Percentiles rank a stretch among this genome's conserved stretches.
These are phyloP conservation scores for Alternaria sp. DNA, from an alignment of 2,329 filamentous ascomycete genomes.

Conservation along the genomic window DNA sequence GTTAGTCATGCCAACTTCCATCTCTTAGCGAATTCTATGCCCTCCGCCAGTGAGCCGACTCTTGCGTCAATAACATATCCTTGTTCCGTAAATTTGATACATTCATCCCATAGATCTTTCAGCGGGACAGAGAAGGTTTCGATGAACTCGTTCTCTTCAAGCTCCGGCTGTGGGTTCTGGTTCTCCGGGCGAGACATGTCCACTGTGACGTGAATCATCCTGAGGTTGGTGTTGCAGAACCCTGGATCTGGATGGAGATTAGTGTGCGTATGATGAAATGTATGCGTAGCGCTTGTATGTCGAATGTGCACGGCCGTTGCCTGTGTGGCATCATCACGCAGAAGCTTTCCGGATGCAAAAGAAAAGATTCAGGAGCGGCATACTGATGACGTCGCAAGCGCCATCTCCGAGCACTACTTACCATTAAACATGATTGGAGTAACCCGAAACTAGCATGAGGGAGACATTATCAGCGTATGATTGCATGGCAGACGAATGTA, in stretches of 20 bases:
- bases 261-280: neutral
- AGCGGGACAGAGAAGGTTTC: conserved; percentile 76
- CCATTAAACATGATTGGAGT: conserved; percentile 54
- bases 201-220: conserved; percentile 75
- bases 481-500: neutral
- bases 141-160: conserved; percentile 84
- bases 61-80: conserved; percentile 82
- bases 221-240: conserved; percentile 53
- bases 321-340: neutral
- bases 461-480: neutral
- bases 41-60: conserved; percentile 78
- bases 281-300: neutral
- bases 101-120: conserved; percentile 68
- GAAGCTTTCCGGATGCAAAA: neutral
- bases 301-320: neutral
- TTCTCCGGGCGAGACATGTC: conserved; percentile 74
- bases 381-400: neutral
- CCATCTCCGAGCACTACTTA: conserved; percentile 21
- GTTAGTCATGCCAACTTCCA: conserved; percentile 40
- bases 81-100: conserved; percentile 69
- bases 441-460: conserved; percentile 34
- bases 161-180: conserved; percentile 68
- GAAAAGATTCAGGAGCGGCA: neutral
- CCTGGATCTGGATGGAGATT: conserved; percentile 43
- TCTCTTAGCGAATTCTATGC: conserved; percentile 72